Percentiles rank a stretch among this genome's conserved stretches.
phyloP scores from a whole-genome alignment of 495 filamentous ascomycete genomes.

The Daldinia concentrica region DNA sequence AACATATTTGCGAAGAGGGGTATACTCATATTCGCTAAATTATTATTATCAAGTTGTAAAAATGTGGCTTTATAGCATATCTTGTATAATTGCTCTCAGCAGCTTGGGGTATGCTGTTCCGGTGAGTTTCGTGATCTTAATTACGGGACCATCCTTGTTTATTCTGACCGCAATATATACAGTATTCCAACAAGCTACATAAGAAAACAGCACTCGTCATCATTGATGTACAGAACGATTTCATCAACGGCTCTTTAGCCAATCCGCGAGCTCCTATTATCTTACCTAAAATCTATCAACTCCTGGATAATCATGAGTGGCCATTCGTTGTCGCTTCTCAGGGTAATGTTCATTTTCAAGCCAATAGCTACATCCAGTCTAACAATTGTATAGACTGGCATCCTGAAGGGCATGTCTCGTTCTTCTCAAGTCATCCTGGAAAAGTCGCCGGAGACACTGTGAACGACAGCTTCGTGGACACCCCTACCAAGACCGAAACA shows the following conservation, averaged over 20 bases:
- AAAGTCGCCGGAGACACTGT: conserved; percentile 26
- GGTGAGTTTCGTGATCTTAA: conserved; percentile 13
- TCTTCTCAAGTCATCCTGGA: conserved; percentile 37
- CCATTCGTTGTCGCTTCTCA: conserved; percentile 48
- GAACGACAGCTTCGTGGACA: conserved; percentile 41
- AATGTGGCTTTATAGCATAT: conserved; percentile 20
- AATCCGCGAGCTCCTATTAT: conserved; percentile 43
- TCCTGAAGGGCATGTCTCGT: conserved; percentile 43
- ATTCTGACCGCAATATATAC: background rate
- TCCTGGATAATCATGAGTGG: conserved; percentile 47
- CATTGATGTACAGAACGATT: conserved; percentile 48
- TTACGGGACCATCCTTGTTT: background rate
- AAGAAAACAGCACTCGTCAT: conserved; percentile 46
- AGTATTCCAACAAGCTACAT: conserved; percentile 41
- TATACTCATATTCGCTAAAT: background rate
- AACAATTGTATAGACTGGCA: conserved; percentile 37
- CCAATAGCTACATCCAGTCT: background rate
- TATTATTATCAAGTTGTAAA: background rate
- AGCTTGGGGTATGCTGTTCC: conserved; percentile 18
- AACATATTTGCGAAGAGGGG: background rate
- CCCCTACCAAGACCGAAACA: conserved; percentile 38
- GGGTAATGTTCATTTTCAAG: conserved; percentile 13
- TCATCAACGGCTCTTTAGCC: conserved; percentile 45
- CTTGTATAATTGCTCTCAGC: conserved; percentile 4
- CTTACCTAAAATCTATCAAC: conserved; percentile 45